Conservation (phyloP, 306 rosid genomes). For the Hylodesmum podocarpum region DNA sequence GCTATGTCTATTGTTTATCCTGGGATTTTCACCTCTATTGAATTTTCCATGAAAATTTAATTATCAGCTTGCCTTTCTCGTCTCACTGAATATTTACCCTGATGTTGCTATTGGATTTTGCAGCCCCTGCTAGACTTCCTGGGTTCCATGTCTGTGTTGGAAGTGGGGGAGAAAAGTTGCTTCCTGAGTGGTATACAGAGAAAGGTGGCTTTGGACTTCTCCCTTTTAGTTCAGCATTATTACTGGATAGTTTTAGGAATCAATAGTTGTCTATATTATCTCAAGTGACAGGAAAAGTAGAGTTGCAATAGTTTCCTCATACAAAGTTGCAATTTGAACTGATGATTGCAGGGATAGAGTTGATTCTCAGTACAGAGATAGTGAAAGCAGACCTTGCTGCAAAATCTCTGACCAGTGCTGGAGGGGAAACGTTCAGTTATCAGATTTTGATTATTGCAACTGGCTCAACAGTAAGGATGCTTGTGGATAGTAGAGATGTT, state of each 20-base stretch:
- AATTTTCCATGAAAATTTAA: background rate
- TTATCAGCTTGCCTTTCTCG: constrained; percentile 10
- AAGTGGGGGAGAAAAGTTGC: constrained; percentile 91
- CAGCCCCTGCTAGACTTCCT: constrained; percentile 99
- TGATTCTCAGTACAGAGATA: constrained; percentile 82
- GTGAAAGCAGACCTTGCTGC: constrained; percentile 76
- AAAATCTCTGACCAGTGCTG: constrained; percentile 64
- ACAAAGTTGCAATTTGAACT: constrained; percentile 21
- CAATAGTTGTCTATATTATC: background rate
- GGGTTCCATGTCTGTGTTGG: constrained; percentile 93
- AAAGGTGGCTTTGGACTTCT: constrained; percentile 56
- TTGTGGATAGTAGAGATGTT: constrained; percentile 10
- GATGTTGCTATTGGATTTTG: constrained; percentile 31
- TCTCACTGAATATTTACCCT: background rate
- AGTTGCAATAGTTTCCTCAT: constrained; percentile 23
- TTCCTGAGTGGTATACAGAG: constrained; percentile 86
- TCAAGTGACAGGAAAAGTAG: constrained; percentile 1
- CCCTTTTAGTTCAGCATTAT: constrained; percentile 7
- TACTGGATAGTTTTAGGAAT: background rate
- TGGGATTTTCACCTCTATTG: background rate
- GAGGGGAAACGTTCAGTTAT: constrained; percentile 69
- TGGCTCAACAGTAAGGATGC: constrained; percentile 77
- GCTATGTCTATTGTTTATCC: background rate
- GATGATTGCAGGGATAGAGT: constrained; percentile 73
- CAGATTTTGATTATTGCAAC: constrained; percentile 82